Evolutionary conservation across 2,329 filamentous ascomycete genomes (phyloP).

Genomic region (Penicillium thymicola): DNA sequence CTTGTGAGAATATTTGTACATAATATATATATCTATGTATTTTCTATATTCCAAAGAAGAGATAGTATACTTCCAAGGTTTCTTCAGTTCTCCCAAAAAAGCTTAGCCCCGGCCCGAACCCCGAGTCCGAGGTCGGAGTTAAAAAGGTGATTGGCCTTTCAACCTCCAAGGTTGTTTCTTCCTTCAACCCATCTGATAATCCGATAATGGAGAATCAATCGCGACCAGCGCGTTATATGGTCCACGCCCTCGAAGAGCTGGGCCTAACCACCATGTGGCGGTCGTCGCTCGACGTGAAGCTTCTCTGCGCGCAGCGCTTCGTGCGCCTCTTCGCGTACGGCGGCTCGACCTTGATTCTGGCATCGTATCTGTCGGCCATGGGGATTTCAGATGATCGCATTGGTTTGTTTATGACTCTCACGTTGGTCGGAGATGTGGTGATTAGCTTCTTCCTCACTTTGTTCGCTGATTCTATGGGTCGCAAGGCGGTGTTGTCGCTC

Average conservation of each 20-base stretch:
- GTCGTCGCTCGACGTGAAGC: conserved; percentile 37
- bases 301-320: conserved; percentile 42
- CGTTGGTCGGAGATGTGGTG: conserved; percentile 58
- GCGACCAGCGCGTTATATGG: conserved; percentile 4
- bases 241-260: conserved; percentile 29
- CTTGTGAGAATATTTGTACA: background rate
- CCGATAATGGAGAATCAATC: conserved; percentile 4
- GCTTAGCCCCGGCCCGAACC: conserved; percentile 1
- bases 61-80: no score
- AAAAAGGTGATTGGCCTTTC: background rate
- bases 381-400: conserved; percentile 57
- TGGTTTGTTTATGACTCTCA: conserved; percentile 64
- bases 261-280: conserved; percentile 39
- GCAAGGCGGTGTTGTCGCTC: conserved; percentile 52
- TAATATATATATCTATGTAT: background rate
- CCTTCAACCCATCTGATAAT: background rate
- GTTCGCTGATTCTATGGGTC: conserved; percentile 57
- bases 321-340: conserved; percentile 64
- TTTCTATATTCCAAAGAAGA: background rate
- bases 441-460: conserved; percentile 58
- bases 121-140: conserved; percentile 1
- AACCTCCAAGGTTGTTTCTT: background rate
- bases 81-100: background rate
- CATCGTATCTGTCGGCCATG: conserved; percentile 58
- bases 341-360: conserved; percentile 58